phyloP scores from a whole-genome alignment of 129 eudicot genomes.

The Solidago caesia region DNA sequence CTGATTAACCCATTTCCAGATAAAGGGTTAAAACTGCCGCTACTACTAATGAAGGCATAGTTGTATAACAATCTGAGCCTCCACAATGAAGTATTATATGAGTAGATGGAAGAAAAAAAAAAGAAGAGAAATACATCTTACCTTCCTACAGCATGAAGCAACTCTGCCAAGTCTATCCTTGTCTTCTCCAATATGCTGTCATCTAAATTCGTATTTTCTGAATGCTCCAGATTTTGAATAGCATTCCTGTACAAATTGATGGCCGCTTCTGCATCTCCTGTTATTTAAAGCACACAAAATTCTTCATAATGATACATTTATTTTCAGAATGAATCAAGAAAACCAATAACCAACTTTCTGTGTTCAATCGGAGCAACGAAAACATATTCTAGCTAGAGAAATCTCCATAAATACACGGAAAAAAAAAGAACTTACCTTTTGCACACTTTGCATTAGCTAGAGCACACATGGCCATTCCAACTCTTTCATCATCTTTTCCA shows the following conservation, averaged over 20 bases:
- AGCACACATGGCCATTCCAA: slow-evolving; percentile 77
- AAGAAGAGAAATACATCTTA: slow-evolving; percentile 24
- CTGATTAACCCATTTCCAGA: neutral
- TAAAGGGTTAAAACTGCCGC: neutral
- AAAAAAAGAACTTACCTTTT: slow-evolving; percentile 47
- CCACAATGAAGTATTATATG: neutral
- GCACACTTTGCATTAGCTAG: slow-evolving; percentile 87
- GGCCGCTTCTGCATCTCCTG: slow-evolving; percentile 81
- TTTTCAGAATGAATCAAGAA: slow-evolving; percentile 7
- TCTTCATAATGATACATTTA: neutral
- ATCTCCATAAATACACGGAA: neutral
- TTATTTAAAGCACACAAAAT: slow-evolving; percentile 8
- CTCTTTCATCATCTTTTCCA: slow-evolving; percentile 76
- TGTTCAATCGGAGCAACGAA: neutral
- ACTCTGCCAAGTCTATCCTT: slow-evolving; percentile 79
- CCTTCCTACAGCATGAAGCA: slow-evolving; percentile 89
- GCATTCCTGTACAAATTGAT: slow-evolving; percentile 61
- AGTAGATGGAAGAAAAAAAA: neutral
- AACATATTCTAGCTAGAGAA: slow-evolving; percentile 4
- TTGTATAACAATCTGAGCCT: neutral
- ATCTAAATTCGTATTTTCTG: slow-evolving; percentile 50
- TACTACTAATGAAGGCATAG: neutral
- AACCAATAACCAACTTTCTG: slow-evolving; percentile 6
- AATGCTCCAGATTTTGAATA: slow-evolving; percentile 47
- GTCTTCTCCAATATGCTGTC: slow-evolving; percentile 63